Evolutionary conservation across 2,329 filamentous ascomycete species (phyloP).

Genomic region (Camillea tinctor): DNA sequence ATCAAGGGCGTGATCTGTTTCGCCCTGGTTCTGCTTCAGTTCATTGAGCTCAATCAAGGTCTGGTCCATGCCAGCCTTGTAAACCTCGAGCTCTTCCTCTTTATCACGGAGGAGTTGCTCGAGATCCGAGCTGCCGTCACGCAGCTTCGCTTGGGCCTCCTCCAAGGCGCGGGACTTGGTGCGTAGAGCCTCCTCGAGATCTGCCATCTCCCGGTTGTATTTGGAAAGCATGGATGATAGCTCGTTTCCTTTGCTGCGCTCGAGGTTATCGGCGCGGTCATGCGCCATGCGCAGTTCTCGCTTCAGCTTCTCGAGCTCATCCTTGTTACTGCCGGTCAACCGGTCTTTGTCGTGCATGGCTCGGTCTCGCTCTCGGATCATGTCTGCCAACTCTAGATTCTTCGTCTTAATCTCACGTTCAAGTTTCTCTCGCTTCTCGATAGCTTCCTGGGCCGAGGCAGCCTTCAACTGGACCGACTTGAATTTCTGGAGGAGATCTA

Average conservation of each 20-base stretch:
- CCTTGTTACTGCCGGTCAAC: conserved; percentile 79
- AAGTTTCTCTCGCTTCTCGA: conserved; percentile 89
- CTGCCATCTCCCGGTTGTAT: conserved; percentile 95
- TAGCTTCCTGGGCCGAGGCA: conserved; percentile 93
- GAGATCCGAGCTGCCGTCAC: conserved; percentile 80
- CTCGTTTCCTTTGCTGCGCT: conserved; percentile 91
- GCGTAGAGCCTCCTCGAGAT: conserved; percentile 87
- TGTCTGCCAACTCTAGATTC: conserved; percentile 96
- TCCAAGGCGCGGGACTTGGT: conserved; percentile 87
- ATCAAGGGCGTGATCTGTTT: conserved; percentile 78
- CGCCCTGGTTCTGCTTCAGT: conserved; percentile 71
- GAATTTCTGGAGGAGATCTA: conserved; percentile 93
- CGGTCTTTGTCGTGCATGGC: conserved; percentile 92
- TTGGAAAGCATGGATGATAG: conserved; percentile 91
- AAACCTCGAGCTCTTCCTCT: conserved; percentile 96
- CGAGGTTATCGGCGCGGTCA: conserved; percentile 87
- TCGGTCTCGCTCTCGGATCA: conserved; percentile 95
- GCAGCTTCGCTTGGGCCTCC: conserved; percentile 73
- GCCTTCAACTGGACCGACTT: conserved; percentile 96
- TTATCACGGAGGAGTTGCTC: conserved; percentile 86
- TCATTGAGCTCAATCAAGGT: conserved; percentile 91
- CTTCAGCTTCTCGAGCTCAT: conserved; percentile 92
- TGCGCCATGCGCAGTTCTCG: conserved; percentile 89
- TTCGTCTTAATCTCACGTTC: conserved; percentile 99
- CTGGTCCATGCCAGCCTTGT: conserved; percentile 97